A percentile compares a stretch with the other conserved stretches of the same genome.
These are phyloP conservation scores for Moesziomyces sp. DNA, from an alignment of 1,284 basidiomycete species.

Conservation along the genomic window DNA sequence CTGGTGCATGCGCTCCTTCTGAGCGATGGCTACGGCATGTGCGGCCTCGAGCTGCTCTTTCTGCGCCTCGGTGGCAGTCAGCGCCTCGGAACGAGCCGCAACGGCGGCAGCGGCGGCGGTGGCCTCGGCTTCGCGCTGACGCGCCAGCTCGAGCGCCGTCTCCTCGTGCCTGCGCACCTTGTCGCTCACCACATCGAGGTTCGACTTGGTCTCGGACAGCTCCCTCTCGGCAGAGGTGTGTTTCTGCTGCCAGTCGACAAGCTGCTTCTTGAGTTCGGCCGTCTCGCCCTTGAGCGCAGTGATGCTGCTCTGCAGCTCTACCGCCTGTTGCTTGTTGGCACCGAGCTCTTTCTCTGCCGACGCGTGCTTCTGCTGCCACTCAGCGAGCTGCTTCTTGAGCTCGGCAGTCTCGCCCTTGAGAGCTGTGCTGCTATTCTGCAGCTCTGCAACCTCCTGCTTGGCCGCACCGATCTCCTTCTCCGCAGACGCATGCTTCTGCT, in stretches of 20 bases:
- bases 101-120: constrained; percentile 43
- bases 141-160: constrained; percentile 28
- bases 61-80: constrained; percentile 43
- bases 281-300: constrained; percentile 29
- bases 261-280: constrained; percentile 32
- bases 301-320: constrained; percentile 37
- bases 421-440: constrained; percentile 28
- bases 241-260: constrained; percentile 24
- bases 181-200: constrained; percentile 40
- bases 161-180: constrained; percentile 48
- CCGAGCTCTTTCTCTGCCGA: constrained; percentile 13
- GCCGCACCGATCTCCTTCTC: constrained; percentile 25
- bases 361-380: constrained; percentile 28
- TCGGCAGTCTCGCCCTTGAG: constrained; percentile 35
- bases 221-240: constrained; percentile 30
- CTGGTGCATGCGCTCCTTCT: constrained; percentile 47
- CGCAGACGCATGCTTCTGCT: constrained; percentile 17
- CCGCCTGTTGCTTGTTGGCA: constrained; percentile 26
- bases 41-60: constrained; percentile 42
- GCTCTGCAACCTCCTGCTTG: constrained; percentile 32
- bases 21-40: constrained; percentile 32
- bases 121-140: constrained; percentile 43
- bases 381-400: constrained; percentile 29
- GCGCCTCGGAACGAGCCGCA: constrained; percentile 42
- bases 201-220: constrained; percentile 38